A percentile compares a stretch with the other conserved stretches of the same genome.
These are phyloP conservation scores for Ganoderma lucidum DNA, from an alignment of 1,284 basidiomycete species.

Conservation along the genomic window DNA sequence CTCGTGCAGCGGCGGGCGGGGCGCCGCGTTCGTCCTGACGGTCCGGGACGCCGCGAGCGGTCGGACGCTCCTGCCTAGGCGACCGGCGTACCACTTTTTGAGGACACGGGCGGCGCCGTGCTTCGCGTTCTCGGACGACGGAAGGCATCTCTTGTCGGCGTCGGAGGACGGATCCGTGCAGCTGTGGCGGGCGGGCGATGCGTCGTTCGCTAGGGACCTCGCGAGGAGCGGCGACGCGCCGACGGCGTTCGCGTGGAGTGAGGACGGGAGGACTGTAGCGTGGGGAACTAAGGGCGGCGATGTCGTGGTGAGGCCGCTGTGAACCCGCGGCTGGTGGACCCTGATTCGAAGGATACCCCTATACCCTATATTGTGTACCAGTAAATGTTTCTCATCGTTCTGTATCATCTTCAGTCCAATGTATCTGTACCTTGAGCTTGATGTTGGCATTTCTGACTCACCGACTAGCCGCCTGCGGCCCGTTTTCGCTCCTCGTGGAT, in stretches of 20 bases:
- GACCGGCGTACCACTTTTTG: not conserved
- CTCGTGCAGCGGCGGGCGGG: not conserved
- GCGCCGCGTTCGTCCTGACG: not conserved
- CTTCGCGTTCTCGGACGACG: slow-evolving; percentile 1
- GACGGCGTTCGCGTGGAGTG: not conserved
- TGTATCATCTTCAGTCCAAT: not conserved
- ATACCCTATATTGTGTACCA: not conserved
- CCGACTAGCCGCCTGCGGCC: not conserved
- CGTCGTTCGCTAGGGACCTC: not conserved
- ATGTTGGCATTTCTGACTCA: not conserved
- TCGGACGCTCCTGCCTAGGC: not conserved
- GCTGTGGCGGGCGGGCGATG: not conserved
- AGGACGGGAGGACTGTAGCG: not conserved
- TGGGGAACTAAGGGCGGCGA: not conserved
- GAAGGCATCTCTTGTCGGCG: not conserved
- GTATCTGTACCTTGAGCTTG: no score
- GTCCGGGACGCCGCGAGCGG: not conserved
- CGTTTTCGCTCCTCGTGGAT: slow-evolving; percentile 4
- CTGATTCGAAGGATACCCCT: not conserved
- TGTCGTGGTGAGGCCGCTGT: not conserved
- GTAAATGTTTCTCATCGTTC: not conserved
- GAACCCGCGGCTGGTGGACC: not conserved
- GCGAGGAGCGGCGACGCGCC: not conserved
- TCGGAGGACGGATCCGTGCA: not conserved
- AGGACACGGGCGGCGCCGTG: not conserved